A percentile compares a stretch with the other conserved stretches of the same genome.
phyloP scores from a whole-genome alignment of 2,329 filamentous ascomycete genomes.

The Coniochaeta sp. region DNA sequence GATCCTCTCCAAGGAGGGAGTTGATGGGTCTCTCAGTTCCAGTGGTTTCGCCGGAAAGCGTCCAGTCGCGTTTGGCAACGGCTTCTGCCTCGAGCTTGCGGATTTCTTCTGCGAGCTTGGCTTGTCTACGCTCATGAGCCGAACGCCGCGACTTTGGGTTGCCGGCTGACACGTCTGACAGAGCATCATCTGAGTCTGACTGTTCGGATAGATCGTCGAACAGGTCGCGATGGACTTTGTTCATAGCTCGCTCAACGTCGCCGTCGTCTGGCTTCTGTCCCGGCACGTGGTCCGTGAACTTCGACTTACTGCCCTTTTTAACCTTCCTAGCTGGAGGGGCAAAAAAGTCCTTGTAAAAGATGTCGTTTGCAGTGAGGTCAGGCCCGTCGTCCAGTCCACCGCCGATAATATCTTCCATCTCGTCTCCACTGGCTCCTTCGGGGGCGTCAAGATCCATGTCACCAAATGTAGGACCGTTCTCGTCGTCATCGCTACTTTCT shows the following conservation, averaged over 20 bases:
- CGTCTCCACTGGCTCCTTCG: conserved; percentile 61
- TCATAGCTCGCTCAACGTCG: conserved; percentile 77
- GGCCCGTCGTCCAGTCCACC: conserved; percentile 50
- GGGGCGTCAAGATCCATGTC: conserved; percentile 68
- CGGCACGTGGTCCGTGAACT: conserved; percentile 27
- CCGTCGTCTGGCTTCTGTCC: conserved; percentile 43
- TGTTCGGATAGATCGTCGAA: conserved; percentile 71
- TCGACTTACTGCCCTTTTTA: conserved; percentile 40
- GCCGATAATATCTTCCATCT: conserved; percentile 46
- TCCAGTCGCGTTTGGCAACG: conserved; percentile 87
- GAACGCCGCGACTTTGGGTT: conserved; percentile 71
- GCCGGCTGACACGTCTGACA: conserved; percentile 59
- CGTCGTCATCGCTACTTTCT: conserved; percentile 44
- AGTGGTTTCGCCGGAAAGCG: conserved; percentile 77
- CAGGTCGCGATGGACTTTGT: conserved; percentile 78
- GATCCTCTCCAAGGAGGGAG: conserved; percentile 86
- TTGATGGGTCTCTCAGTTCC: conserved; percentile 79
- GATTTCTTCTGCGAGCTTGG: conserved; percentile 83
- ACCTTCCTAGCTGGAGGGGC: conserved; percentile 72
- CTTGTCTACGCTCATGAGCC: conserved; percentile 78
- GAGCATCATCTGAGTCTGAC: conserved; percentile 57
- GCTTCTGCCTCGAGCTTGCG: conserved; percentile 83
- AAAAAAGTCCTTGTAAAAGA: conserved; percentile 92
- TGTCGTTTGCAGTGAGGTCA: conserved; percentile 69
- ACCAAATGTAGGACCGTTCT: conserved; percentile 76